These are phyloP conservation scores for Kwoniella dejecticola DNA, from an alignment of 768 basidiomycete species.

Conservation along the genomic window DNA sequence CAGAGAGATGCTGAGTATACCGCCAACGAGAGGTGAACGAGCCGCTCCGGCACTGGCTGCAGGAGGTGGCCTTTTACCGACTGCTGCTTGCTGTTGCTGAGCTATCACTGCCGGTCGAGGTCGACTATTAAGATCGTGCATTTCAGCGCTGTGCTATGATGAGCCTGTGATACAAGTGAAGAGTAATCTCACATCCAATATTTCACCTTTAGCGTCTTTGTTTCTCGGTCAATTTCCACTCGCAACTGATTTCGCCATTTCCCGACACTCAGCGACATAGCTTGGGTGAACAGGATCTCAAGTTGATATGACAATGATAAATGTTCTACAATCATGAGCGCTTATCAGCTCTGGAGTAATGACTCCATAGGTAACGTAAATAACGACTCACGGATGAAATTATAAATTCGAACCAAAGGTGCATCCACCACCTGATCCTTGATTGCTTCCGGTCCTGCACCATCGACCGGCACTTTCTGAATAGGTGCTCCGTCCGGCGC, in stretches of 20 bases:
- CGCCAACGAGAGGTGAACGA: constrained; percentile 61
- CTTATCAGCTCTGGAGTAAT: neutral
- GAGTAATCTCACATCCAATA: constrained; percentile 93
- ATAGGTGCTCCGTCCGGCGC: neutral
- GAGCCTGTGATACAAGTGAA: neutral
- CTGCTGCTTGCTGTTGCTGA: constrained; percentile 17
- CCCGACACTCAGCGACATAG: constrained; percentile 39
- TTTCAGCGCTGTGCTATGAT: neutral
- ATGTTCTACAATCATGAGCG: neutral
- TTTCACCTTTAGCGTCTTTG: constrained; percentile 69
- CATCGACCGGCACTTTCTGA: constrained; percentile 2
- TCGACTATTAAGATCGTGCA: constrained; percentile 13
- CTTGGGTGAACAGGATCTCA: constrained; percentile 65
- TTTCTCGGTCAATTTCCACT: constrained; percentile 69
- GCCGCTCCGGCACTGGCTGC: constrained; percentile 1
- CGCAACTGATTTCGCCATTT: constrained; percentile 59
- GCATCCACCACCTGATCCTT: constrained; percentile 65
- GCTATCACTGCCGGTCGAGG: constrained; percentile 5
- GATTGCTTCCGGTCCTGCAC: constrained; percentile 30
- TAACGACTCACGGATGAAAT: constrained; percentile 74
- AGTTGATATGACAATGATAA: constrained; percentile 75
- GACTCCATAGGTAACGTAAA: too few species aligned
- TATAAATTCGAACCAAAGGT: constrained; percentile 80
- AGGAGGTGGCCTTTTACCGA: constrained; percentile 17
- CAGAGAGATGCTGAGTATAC: constrained; percentile 72